A percentile compares a stretch with the other conserved stretches of the same genome.
Evolutionary conservation across 176 grass and related monocot genomes (phyloP).

Genomic region (Cymbopogon citratus): DNA sequence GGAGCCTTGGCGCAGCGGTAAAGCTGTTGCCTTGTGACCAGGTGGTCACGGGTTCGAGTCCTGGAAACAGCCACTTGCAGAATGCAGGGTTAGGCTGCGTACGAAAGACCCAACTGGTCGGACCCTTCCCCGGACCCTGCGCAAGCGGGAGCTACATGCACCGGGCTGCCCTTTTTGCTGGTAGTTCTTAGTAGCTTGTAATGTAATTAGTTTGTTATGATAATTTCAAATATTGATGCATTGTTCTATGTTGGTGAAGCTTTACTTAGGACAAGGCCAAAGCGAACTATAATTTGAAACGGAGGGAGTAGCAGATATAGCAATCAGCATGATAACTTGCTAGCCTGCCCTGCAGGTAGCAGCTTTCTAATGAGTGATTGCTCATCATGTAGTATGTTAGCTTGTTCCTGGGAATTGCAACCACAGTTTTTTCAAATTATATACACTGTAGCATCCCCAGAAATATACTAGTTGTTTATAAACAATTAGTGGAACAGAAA

Average conservation of each 20-base stretch:
- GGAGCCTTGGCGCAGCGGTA: too few species aligned
- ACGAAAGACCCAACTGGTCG: too few species aligned
- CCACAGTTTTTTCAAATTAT: background rate
- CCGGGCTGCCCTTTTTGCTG: too few species aligned
- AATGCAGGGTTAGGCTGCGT: too few species aligned
- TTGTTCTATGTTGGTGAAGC: background rate
- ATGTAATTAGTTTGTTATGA: background rate
- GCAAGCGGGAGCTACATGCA: too few species aligned
- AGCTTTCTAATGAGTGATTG: background rate
- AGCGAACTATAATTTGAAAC: background rate
- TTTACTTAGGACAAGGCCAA: background rate
- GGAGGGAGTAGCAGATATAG: background rate
- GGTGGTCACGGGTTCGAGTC: too few species aligned
- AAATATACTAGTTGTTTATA: background rate
- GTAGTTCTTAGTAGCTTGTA: background rate
- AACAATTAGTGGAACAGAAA: background rate
- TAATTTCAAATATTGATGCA: background rate
- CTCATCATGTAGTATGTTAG: background rate
- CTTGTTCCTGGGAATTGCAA: background rate
- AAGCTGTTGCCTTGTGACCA: too few species aligned
- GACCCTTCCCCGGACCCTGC: too few species aligned
- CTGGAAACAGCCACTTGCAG: too few species aligned
- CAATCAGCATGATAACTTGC: background rate
- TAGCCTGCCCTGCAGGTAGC: background rate
- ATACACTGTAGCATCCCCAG: background rate